These are phyloP conservation scores for Penicillium sp. DNA, from an alignment of 2,329 filamentous ascomycete genomes.

Conservation along the genomic window DNA sequence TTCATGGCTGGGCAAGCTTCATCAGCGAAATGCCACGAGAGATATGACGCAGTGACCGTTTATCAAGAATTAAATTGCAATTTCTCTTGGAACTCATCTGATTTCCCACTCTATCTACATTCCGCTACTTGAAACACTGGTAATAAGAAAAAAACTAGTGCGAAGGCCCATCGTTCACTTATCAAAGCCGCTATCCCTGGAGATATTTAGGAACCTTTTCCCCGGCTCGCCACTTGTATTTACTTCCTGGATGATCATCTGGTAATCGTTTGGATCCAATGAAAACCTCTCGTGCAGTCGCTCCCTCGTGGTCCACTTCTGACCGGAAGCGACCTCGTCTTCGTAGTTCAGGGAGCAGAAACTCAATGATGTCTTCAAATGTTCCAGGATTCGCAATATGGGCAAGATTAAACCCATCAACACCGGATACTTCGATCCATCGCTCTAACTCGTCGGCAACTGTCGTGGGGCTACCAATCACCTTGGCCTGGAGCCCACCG, in stretches of 20 bases:
- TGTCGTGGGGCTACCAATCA: slow-evolving; percentile 41
- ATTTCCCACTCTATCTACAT: too few species aligned
- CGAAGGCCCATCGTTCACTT: neutral
- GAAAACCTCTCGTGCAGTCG: slow-evolving; percentile 46
- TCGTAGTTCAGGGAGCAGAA: slow-evolving; percentile 40
- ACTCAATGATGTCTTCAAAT: slow-evolving; percentile 41
- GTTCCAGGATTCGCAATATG: slow-evolving; percentile 41
- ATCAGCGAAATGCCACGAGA: slow-evolving; percentile 17
- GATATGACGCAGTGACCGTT: slow-evolving; percentile 28
- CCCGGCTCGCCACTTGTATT: slow-evolving; percentile 42
- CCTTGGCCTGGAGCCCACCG: slow-evolving; percentile 41
- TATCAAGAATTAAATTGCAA: neutral
- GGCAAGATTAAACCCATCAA: slow-evolving; percentile 43
- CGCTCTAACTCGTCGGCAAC: slow-evolving; percentile 44
- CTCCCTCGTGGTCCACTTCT: slow-evolving; percentile 41
- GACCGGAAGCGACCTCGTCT: slow-evolving; percentile 44
- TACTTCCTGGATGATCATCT: slow-evolving; percentile 40
- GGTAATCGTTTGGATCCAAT: slow-evolving; percentile 38
- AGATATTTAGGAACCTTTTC: slow-evolving; percentile 39
- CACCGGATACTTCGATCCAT: slow-evolving; percentile 40
- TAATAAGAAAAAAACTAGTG: neutral
- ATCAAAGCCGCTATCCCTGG: neutral
- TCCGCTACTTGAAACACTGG: neutral
- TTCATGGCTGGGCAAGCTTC: slow-evolving; percentile 54
- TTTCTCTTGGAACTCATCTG: too few species aligned